Percentiles rank a stretch among this genome's conserved stretches.
Evolutionary conservation across 148 eudicot species (phyloP).

Genomic region (Polygonum maritimum): DNA sequence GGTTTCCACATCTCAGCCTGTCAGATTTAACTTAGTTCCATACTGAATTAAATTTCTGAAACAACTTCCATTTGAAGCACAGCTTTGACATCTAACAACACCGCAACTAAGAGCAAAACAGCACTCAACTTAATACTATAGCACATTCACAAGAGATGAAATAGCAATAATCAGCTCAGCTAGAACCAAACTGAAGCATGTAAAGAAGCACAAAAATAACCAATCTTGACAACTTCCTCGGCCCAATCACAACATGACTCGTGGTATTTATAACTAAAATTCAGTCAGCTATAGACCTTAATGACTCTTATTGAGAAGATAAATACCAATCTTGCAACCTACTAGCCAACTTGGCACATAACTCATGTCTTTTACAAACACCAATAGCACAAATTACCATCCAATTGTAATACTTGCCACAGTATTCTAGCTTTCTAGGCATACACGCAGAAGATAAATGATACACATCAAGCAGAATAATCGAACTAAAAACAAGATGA

Average conservation of each 20-base stretch:
- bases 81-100: neutral
- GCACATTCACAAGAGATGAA: neutral
- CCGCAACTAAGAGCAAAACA: neutral
- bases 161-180: neutral
- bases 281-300: slow-evolving; percentile 2
- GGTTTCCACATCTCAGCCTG: neutral
- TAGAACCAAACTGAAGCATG: neutral
- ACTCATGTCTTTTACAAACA: neutral
- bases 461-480: slow-evolving; percentile 2
- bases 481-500: neutral
- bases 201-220: neutral
- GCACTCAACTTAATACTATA: neutral
- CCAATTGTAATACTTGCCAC: neutral
- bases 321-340: neutral
- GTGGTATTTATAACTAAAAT: neutral
- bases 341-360: neutral
- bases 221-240: neutral
- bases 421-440: neutral
- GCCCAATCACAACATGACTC: neutral
- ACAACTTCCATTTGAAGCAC: neutral
- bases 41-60: neutral
- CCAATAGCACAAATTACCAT: neutral
- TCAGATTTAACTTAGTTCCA: neutral
- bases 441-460: neutral
- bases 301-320: neutral